A percentile compares a stretch with the other conserved stretches of the same genome.
These are phyloP conservation scores for Jatropha podagrica DNA, from an alignment of 441 rosid species.

Conservation along the genomic window DNA sequence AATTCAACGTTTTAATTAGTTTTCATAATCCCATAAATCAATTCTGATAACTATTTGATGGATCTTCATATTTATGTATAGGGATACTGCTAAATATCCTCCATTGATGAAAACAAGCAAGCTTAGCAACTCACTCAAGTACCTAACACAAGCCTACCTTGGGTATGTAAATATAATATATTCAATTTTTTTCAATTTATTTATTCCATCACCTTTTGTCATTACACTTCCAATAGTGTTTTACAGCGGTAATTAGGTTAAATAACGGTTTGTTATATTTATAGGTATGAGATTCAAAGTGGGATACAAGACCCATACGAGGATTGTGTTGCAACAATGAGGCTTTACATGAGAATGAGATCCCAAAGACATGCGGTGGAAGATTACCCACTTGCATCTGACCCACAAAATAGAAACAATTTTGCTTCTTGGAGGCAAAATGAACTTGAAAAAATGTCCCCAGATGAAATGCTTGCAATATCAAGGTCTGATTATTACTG, in stretches of 20 bases:
- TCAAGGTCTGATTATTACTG: slow-evolving; percentile 86
- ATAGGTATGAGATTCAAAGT: slow-evolving; percentile 66
- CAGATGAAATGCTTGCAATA: slow-evolving; percentile 58
- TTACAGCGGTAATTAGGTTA: too few relatives aligned
- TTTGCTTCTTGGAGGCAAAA: slow-evolving; percentile 70
- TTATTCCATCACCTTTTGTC: too few relatives aligned
- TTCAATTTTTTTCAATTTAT: too few relatives aligned
- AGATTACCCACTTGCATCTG: slow-evolving; percentile 61
- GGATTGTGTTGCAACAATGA: slow-evolving; percentile 87
- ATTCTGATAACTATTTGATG: background rate
- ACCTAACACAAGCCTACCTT: slow-evolving; percentile 81
- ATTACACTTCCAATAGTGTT: too few relatives aligned
- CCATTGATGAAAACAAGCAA: slow-evolving; percentile 95
- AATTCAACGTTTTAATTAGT: too few relatives aligned
- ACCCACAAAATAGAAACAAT: slow-evolving; percentile 71
- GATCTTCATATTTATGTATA: slow-evolving; percentile 17
- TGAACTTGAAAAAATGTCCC: slow-evolving; percentile 78
- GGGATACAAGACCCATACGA: slow-evolving; percentile 84
- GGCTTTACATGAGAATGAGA: slow-evolving; percentile 84
- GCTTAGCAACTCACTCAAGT: slow-evolving; percentile 90
- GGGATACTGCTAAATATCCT: slow-evolving; percentile 84
- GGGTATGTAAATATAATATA: slow-evolving; percentile 44
- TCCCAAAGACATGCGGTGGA: slow-evolving; percentile 59
- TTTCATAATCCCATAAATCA: too few relatives aligned
- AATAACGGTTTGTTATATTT: too few relatives aligned